Base-by-base conservation (phyloP, 2,329 filamentous ascomycete species). In the Neofusicoccum sp. region DNA sequence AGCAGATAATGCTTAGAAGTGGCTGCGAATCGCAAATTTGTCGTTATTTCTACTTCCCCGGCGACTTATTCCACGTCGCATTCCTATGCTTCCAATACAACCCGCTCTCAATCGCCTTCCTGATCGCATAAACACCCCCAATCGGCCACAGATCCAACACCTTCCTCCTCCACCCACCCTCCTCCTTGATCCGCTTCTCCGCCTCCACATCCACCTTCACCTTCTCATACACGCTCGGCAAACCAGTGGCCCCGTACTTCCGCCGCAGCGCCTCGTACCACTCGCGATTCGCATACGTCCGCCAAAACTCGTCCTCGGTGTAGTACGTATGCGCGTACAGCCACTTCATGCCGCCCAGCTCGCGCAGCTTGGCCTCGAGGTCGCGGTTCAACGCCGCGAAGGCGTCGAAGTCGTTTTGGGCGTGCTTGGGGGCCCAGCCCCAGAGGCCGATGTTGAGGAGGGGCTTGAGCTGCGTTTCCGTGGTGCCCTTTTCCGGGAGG, bases 261-360 rank as follows among this genome's bases (percentile, higher is more conserved):
- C 74, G 72, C 16, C 88, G 77, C 59, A 90, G 74, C 2, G 70
- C 73, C 48, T 89, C 84, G 65, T 91, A 90, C 70, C 84, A 6
- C 76, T 68, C 41, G 29, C 54, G 41, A 14, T 80, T 78, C 70
- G 89, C 84, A 65, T 90, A 91, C 60, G 85, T 80, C 8, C 78
- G 73, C 88, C 88, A 90, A 71, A 91, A 91, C 66, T 91, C 88
- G 0, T 84, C 81, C 70, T 89, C 84, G 3, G 81, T 84, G 72
- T 89, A 89, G 73, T 87, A 90, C 0, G 86, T 85, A 63, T 90
- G 87, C 0, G 87, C 87, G 66, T 91, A 91, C 1, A 91, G 76
- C 79, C 87, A 89, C 74, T 90, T 90, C 78, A 86, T 87, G 5
- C 89, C 89, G 2, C 83, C 80, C 6, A 88, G 79, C 31, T 84